These are phyloP conservation scores for Fomitopsis schrenkii DNA, from an alignment of 1,284 basidiomycete genomes.

Conservation along the genomic window DNA sequence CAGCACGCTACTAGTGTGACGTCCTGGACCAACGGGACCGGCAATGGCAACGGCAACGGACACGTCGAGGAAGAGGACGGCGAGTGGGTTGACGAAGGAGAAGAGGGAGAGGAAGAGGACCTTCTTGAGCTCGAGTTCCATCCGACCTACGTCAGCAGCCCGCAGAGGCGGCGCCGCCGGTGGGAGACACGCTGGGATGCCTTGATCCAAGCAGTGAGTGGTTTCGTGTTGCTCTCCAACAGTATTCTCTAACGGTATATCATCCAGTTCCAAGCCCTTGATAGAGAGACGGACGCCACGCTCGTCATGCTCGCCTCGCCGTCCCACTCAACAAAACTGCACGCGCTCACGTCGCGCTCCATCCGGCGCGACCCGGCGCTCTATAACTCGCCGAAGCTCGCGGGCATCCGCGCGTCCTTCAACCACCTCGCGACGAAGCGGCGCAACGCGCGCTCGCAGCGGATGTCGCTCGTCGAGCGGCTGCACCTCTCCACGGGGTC, in stretches of 20 bases:
- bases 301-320: slow-evolving; percentile 71
- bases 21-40: slow-evolving; percentile 13
- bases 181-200: slow-evolving; percentile 75
- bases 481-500: slow-evolving; percentile 36
- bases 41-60: slow-evolving; percentile 10
- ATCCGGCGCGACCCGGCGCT: slow-evolving; percentile 53
- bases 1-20: slow-evolving; percentile 24
- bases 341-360: slow-evolving; percentile 60
- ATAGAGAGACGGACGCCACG: slow-evolving; percentile 75
- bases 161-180: slow-evolving; percentile 60
- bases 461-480: slow-evolving; percentile 52
- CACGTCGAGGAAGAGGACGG: slow-evolving; percentile 33
- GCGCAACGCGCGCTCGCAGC: slow-evolving; percentile 45
- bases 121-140: slow-evolving; percentile 73
- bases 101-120: slow-evolving; percentile 64
- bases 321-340: slow-evolving; percentile 60
- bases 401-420: slow-evolving; percentile 52
- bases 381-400: slow-evolving; percentile 43
- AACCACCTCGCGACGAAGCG: slow-evolving; percentile 53
- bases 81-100: slow-evolving; percentile 76
- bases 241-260: slow-evolving; percentile 7
- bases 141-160: slow-evolving; percentile 59
- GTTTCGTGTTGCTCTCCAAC: neutral
- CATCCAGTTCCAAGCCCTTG: slow-evolving; percentile 66
- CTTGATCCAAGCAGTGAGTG: slow-evolving; percentile 61